phyloP scores from a whole-genome alignment of 441 rosid species.

The Brassica hybrid region DNA sequence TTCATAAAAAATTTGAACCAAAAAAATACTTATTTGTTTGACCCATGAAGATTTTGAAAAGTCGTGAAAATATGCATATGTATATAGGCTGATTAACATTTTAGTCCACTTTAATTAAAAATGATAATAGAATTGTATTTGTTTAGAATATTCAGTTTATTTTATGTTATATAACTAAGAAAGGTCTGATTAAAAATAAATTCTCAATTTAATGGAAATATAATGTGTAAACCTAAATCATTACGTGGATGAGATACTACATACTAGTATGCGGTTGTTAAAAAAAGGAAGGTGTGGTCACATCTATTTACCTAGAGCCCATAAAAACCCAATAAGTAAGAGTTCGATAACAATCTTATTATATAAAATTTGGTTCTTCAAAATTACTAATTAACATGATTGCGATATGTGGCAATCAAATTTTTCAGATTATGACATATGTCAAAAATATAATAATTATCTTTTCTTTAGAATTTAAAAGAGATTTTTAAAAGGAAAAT shows the following conservation, averaged over 20 bases:
- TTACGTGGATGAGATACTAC: background rate
- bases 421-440: too few relatives aligned
- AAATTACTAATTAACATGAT: too few relatives aligned
- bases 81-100: background rate
- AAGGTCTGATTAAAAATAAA: background rate
- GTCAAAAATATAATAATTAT: too few relatives aligned
- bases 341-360: background rate
- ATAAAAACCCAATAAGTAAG: constrained; percentile 4
- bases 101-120: background rate
- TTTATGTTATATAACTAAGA: background rate
- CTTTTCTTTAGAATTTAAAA: too few relatives aligned
- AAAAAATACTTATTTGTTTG: background rate
- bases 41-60: background rate
- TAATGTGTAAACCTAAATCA: background rate
- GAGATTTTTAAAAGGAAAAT: too few relatives aligned
- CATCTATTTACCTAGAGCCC: background rate
- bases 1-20: background rate
- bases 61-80: background rate
- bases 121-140: background rate
- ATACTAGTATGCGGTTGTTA: background rate
- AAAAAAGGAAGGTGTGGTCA: background rate
- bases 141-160: background rate
- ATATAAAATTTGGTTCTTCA: too few relatives aligned
- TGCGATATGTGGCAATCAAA: too few relatives aligned
- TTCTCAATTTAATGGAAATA: background rate